A percentile compares a stretch with the other conserved stretches of the same genome.
phyloP scores from a whole-genome alignment of 441 rosid species.

The Isatis lusitanica region DNA sequence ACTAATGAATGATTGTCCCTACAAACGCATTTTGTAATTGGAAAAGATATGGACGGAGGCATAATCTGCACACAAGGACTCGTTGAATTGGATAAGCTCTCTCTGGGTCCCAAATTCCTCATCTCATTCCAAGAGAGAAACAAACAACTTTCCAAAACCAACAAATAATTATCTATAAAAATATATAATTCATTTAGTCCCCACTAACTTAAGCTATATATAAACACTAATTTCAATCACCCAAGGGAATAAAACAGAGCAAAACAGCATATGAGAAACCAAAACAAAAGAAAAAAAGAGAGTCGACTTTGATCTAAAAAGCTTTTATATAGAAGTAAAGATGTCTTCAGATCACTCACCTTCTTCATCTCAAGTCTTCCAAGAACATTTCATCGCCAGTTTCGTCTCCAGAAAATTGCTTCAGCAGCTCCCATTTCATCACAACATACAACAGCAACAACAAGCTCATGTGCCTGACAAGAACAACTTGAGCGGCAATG shows the following conservation, averaged over 20 bases:
- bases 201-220: slow-evolving; percentile 32
- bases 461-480: slow-evolving; percentile 28
- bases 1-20: slow-evolving; percentile 29
- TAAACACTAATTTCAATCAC: slow-evolving; percentile 22
- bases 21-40: slow-evolving; percentile 26
- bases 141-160: slow-evolving; percentile 29
- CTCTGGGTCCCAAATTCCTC: slow-evolving; percentile 36
- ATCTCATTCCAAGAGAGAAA: slow-evolving; percentile 6
- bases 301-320: background rate
- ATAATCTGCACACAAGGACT: slow-evolving; percentile 27
- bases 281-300: background rate
- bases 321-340: slow-evolving; percentile 4
- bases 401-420: slow-evolving; percentile 33
- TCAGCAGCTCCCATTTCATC: slow-evolving; percentile 28
- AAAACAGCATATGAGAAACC: slow-evolving; percentile 20
- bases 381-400: slow-evolving; percentile 14
- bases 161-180: slow-evolving; percentile 6
- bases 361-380: slow-evolving; percentile 30
- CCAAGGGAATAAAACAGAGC: slow-evolving; percentile 25
- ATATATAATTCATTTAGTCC: slow-evolving; percentile 13
- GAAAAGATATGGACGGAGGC: slow-evolving; percentile 30
- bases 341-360: slow-evolving; percentile 29
- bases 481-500: slow-evolving; percentile 44
- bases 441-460: slow-evolving; percentile 11
- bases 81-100: slow-evolving; percentile 31